Evolutionary conservation across 495 filamentous ascomycete genomes (phyloP).

Genomic region (Penicillium cataractarum): DNA sequence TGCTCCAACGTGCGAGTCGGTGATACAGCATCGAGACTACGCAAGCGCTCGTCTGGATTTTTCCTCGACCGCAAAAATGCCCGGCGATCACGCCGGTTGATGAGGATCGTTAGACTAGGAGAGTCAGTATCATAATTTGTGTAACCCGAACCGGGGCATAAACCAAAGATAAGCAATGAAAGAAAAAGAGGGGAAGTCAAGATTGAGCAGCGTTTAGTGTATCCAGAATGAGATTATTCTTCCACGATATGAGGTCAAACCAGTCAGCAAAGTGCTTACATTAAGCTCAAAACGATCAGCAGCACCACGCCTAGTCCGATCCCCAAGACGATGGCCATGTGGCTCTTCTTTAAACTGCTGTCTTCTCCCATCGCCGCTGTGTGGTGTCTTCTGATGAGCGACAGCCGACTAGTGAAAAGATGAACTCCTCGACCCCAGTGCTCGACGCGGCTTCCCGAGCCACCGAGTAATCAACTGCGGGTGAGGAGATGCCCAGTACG

Average conservation of each 20-base stretch:
- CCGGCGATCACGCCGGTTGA: conserved; percentile 42
- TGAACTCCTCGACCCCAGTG: neutral
- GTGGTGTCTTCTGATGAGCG: neutral
- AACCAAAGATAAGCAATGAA: neutral
- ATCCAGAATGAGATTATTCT: neutral
- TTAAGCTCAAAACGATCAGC: conserved; percentile 41
- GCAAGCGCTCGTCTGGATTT: conserved; percentile 39
- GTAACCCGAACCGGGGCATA: conserved; percentile 12
- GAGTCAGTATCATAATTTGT: neutral
- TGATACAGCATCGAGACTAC: conserved; percentile 44
- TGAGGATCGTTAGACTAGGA: conserved; percentile 38
- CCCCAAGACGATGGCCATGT: conserved; percentile 46
- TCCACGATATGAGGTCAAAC: neutral
- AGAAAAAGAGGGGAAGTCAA: neutral
- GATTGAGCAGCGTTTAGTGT: neutral
- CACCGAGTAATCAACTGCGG: neutral
- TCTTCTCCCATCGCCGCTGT: conserved; percentile 21
- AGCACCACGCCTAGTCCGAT: conserved; percentile 43
- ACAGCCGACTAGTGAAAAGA: neutral
- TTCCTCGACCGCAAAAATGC: conserved; percentile 29
- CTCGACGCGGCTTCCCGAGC: neutral
- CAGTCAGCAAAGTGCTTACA: conserved; percentile 30
- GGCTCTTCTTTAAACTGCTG: conserved; percentile 28
- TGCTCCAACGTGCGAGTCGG: conserved; percentile 46
- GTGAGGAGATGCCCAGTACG: neutral